Evolutionary conservation across 805 yeast species (phyloP), one percentile per base, ranked within the genome.

Genomic region (Starmera quercuum): DNA sequence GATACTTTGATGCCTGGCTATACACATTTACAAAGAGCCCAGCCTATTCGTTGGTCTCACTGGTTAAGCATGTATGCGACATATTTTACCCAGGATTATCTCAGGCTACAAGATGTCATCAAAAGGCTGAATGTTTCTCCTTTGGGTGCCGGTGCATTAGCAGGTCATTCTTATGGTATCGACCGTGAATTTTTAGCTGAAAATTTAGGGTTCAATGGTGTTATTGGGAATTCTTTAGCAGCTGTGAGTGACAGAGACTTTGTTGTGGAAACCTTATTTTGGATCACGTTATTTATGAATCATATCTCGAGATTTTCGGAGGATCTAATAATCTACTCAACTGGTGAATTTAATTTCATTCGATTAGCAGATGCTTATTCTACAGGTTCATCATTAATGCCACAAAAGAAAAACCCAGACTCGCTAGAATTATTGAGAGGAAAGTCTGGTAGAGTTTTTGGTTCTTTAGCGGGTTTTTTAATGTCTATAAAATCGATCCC

Each of bases 151-250:
- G 99, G 99, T 50, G 99, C 99, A 7, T 71, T 92, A 40, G 98
- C 99, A 14, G 99, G 99, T 37, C 98, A 92, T 58, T 98, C 99
- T 26, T 92, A 88, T 54, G 97, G 97, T n/a, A 85, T 92, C 45
- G 97, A 92, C 61, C 74, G 99, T 56, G 95, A 90, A 56, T 87
- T 63, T 51, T 61, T 92, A 45, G 95, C 97, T 17, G 53, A 70
- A 31, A 83, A 77, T 14, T 69, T 92, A 28, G 94, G 90, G 0
- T 92, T 92, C 49, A 61, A 68, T 35, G 79, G 87, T 5, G 87
- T 85, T 30, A 88, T 92, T 64, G 97, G 97, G 35, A 92, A 92
- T 63, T 90, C 97, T 1, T 66, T 92, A 48, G 75, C 90, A n/a
- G 99, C 97, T 1, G 98, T 92, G 17, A 78, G 95, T 32, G 99